Conservation (phyloP, 345 rosid species). For the Pelargonium nanum region DNA sequence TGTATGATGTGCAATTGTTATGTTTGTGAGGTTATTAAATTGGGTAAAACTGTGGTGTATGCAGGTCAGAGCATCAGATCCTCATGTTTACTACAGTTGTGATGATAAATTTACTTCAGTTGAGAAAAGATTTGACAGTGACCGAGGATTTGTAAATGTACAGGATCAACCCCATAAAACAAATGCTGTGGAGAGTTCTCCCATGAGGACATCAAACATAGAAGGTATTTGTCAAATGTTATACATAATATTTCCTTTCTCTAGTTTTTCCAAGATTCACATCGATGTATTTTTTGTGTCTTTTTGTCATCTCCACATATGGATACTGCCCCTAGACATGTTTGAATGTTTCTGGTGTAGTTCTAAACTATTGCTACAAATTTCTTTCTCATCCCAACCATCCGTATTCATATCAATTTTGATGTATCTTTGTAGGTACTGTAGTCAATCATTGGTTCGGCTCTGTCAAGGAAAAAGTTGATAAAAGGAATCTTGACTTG, state of each 20-base stretch:
- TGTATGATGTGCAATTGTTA: background rate
- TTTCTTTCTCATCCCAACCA: background rate
- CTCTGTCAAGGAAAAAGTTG: constrained; percentile 33
- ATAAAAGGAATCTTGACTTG: constrained; percentile 24
- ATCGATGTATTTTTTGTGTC: background rate
- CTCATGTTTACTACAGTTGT: constrained; percentile 60
- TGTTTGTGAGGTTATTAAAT: background rate
- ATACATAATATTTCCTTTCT: background rate
- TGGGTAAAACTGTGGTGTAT: constrained; percentile 4
- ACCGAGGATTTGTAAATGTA: constrained; percentile 18
- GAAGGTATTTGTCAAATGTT: constrained; percentile 25
- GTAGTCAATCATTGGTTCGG: constrained; percentile 31
- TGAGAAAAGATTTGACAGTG: constrained; percentile 29
- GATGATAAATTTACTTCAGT: constrained; percentile 34
- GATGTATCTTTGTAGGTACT: constrained; percentile 28
- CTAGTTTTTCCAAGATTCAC: background rate
- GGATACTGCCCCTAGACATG: background rate
- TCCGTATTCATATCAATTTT: constrained; percentile 2
- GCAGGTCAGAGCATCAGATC: constrained; percentile 49
- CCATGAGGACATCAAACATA: constrained; percentile 13
- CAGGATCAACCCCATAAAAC: constrained; percentile 18
- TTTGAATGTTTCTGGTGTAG: background rate
- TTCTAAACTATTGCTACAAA: background rate
- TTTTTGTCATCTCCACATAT: background rate
- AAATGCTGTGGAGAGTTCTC: constrained; percentile 11